A percentile compares a stretch with the other conserved stretches of the same genome.
Evolutionary conservation across 176 grass and related monocot species (phyloP).

Genomic region (Dactylis glomerata): DNA sequence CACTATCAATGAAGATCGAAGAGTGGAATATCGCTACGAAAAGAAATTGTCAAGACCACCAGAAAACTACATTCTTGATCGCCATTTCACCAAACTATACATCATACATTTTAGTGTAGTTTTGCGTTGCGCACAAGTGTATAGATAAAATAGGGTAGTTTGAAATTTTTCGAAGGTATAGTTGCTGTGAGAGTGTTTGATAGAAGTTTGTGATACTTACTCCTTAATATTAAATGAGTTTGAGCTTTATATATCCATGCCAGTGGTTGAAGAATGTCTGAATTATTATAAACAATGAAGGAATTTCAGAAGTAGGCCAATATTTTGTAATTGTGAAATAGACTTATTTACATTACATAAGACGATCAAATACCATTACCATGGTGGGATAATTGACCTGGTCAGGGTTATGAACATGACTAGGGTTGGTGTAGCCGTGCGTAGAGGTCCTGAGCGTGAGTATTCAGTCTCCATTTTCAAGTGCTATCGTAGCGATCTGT

Average conservation of each 20-base stretch:
- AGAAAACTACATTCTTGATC: not conserved
- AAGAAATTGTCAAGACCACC: not conserved
- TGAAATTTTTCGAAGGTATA: not conserved
- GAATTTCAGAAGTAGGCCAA: not conserved
- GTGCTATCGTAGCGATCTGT: not conserved
- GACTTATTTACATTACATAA: not conserved
- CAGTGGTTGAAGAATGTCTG: not conserved
- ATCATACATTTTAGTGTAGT: not conserved
- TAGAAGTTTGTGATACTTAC: not conserved
- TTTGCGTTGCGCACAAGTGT: not conserved
- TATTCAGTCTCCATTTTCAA: not conserved
- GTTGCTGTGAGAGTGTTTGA: not conserved
- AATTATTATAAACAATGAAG: not conserved
- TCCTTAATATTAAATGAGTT: not conserved
- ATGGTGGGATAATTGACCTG: not conserved
- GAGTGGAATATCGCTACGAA: not conserved
- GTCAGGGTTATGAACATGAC: not conserved
- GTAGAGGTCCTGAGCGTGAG: not conserved
- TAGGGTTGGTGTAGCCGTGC: not conserved
- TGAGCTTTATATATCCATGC: not conserved
- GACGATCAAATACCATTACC: not conserved
- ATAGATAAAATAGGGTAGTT: not conserved
- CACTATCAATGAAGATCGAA: not conserved
- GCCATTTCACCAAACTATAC: not conserved
- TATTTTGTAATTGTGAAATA: not conserved